Evolutionary conservation across 768 basidiomycete species (phyloP).

Genomic region (Clavaria fumosa): DNA sequence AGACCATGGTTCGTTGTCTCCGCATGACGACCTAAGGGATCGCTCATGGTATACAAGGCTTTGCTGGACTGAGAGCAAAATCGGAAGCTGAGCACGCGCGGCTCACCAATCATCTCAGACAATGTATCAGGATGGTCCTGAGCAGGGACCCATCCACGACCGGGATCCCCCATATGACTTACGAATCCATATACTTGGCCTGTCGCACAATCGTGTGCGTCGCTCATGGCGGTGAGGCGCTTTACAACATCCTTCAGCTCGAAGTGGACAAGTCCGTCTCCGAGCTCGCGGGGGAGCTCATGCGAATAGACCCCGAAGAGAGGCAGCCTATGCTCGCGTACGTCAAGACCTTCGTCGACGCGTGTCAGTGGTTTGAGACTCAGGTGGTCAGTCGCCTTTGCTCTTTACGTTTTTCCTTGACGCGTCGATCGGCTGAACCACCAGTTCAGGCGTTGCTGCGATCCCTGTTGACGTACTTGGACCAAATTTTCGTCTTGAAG

Average conservation of each 20-base stretch:
- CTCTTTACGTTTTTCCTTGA: not conserved
- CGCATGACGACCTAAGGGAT: not conserved
- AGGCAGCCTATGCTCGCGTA: too few species aligned
- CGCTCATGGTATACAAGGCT: not conserved
- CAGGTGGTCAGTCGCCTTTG: slow-evolving; percentile 35
- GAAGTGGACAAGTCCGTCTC: slow-evolving; percentile 44
- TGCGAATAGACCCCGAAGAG: slow-evolving; percentile 16
- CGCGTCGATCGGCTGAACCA: not conserved
- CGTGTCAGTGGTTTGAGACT: slow-evolving; percentile 48
- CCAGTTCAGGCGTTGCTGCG: slow-evolving; percentile 33
- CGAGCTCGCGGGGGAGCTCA: slow-evolving; percentile 26
- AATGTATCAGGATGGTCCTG: slow-evolving; percentile 27
- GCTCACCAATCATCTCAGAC: slow-evolving; percentile 13
- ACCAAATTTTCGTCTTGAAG: slow-evolving; percentile 43
- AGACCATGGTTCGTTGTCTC: slow-evolving; percentile 13
- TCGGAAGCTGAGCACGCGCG: slow-evolving; percentile 3
- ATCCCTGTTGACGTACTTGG: slow-evolving; percentile 55
- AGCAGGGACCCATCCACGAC: slow-evolving; percentile 20
- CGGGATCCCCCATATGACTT: slow-evolving; percentile 29
- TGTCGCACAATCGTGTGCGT: slow-evolving; percentile 41
- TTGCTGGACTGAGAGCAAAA: not conserved
- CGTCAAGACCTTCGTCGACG: slow-evolving; percentile 36
- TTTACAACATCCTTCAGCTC: slow-evolving; percentile 42
- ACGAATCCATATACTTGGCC: slow-evolving; percentile 39
- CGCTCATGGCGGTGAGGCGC: slow-evolving; percentile 35